phyloP scores from a whole-genome alignment of 352 stramenopile species.

The Aphanomyces stellatus region DNA sequence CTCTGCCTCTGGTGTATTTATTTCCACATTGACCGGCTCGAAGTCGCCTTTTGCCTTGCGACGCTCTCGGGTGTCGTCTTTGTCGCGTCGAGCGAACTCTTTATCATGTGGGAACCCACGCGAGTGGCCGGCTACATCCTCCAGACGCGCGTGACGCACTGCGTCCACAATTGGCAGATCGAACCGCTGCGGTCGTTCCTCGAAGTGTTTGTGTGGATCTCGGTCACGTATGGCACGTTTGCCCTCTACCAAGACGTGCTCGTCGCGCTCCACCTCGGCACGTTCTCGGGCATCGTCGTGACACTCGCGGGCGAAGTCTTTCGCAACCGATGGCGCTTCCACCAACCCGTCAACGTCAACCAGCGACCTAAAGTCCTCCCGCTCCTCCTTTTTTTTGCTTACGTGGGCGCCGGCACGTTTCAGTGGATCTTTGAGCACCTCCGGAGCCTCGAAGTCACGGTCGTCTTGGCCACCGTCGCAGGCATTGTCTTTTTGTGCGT shows the following conservation, averaged over 20 bases:
- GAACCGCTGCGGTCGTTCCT: slow-evolving; percentile 75
- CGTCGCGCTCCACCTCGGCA: slow-evolving; percentile 70
- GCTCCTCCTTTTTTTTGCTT: slow-evolving; percentile 71
- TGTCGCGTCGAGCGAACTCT: slow-evolving; percentile 67
- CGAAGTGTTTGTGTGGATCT: slow-evolving; percentile 76
- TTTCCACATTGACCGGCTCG: slow-evolving; percentile 76
- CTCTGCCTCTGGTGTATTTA: slow-evolving; percentile 73
- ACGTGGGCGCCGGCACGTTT: slow-evolving; percentile 78
- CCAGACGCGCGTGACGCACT: slow-evolving; percentile 66
- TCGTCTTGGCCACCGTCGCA: slow-evolving; percentile 62
- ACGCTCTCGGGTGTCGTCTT: slow-evolving; percentile 74
- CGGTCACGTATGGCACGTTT: slow-evolving; percentile 69
- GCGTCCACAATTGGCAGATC: slow-evolving; percentile 59
- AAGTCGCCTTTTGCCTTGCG: slow-evolving; percentile 72
- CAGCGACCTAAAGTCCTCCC: slow-evolving; percentile 28
- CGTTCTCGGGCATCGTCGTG: slow-evolving; percentile 73
- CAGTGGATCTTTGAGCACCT: slow-evolving; percentile 87
- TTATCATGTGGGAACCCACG: slow-evolving; percentile 74
- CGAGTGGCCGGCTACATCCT: slow-evolving; percentile 61
- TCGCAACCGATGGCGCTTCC: slow-evolving; percentile 27
- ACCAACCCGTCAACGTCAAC: not conserved
- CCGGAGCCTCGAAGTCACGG: slow-evolving; percentile 70
- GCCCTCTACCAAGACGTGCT: slow-evolving; percentile 72
- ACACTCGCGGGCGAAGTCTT: slow-evolving; percentile 73
- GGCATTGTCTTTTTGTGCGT: slow-evolving; percentile 80